These are phyloP conservation scores for Phaffia australis DNA, from an alignment of 768 basidiomycete species.

Conservation along the genomic window DNA sequence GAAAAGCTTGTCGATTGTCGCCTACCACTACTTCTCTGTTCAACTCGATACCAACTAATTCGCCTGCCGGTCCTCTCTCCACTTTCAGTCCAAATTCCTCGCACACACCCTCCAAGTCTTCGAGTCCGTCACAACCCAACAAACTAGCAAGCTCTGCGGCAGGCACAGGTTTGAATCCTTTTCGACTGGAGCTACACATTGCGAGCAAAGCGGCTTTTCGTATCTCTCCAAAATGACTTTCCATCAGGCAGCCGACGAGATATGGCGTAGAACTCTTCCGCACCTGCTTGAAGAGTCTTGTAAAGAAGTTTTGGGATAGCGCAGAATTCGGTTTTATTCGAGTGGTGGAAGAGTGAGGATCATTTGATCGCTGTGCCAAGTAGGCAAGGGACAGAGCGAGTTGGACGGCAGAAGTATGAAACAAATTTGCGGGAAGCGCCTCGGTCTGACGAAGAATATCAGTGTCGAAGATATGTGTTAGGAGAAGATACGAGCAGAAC, in stretches of 20 bases:
- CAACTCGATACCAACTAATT: slow-evolving; percentile 25
- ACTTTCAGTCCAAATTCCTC: slow-evolving; percentile 32
- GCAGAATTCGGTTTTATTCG: slow-evolving; percentile 50
- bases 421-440: slow-evolving; percentile 47
- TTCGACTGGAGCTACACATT: slow-evolving; percentile 44
- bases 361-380: slow-evolving; percentile 54
- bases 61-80: slow-evolving; percentile 29
- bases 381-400: slow-evolving; percentile 69
- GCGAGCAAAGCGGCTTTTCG: slow-evolving; percentile 45
- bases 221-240: slow-evolving; percentile 63
- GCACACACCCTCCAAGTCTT: slow-evolving; percentile 33
- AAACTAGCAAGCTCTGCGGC: slow-evolving; percentile 34
- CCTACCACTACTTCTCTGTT: slow-evolving; percentile 13
- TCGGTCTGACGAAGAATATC: slow-evolving; percentile 34
- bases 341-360: slow-evolving; percentile 33
- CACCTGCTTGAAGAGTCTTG: slow-evolving; percentile 57
- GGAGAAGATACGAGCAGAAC: slow-evolving; percentile 88
- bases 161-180: slow-evolving; percentile 42
- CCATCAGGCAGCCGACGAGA: slow-evolving; percentile 77
- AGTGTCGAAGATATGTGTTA: slow-evolving; percentile 76
- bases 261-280: slow-evolving; percentile 64
- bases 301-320: slow-evolving; percentile 46
- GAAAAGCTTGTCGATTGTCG: slow-evolving; percentile 18
- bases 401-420: slow-evolving; percentile 63
- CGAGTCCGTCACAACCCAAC: slow-evolving; percentile 39